Conservation (phyloP, 2,329 filamentous ascomycete genomes). For the Fusarium sp. region DNA sequence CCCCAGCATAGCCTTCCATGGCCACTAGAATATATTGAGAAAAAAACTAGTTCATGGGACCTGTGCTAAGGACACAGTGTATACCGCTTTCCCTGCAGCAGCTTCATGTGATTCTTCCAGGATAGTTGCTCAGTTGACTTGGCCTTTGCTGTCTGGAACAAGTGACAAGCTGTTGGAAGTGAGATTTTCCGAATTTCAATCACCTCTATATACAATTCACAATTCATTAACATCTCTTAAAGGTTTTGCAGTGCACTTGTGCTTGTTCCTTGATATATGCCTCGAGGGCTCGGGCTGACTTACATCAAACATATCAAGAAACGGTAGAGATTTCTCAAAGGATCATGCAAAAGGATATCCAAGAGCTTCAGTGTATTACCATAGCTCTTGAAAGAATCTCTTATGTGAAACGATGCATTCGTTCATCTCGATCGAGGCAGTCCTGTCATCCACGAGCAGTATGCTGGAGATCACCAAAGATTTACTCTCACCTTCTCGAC, state of each 20-base stretch:
- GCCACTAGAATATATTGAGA: no score
- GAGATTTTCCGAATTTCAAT: no score
- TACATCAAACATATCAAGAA: not conserved
- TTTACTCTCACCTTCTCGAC: not conserved
- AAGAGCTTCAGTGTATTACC: no score
- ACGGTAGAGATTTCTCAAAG: not conserved
- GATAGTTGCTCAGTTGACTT: no score
- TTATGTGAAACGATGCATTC: not conserved
- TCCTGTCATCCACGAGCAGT: not conserved
- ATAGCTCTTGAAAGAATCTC: no score
- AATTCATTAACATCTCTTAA: not conserved
- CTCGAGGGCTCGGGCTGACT: not conserved
- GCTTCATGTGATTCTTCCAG: not conserved
- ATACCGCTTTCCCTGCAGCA: no score
- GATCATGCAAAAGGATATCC: accelerated
- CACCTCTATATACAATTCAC: no score
- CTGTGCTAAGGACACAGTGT: not conserved
- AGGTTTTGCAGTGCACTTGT: not conserved
- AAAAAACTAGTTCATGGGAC: no score
- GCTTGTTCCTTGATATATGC: not conserved
- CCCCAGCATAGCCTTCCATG: not conserved
- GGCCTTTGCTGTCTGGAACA: not conserved
- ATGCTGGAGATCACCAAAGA: not conserved
- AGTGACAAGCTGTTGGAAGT: no score
- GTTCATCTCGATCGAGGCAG: not conserved